phyloP scores from a whole-genome alignment of 1,139 yeast species.

The Hemisphaericaspora lyxosophila region DNA sequence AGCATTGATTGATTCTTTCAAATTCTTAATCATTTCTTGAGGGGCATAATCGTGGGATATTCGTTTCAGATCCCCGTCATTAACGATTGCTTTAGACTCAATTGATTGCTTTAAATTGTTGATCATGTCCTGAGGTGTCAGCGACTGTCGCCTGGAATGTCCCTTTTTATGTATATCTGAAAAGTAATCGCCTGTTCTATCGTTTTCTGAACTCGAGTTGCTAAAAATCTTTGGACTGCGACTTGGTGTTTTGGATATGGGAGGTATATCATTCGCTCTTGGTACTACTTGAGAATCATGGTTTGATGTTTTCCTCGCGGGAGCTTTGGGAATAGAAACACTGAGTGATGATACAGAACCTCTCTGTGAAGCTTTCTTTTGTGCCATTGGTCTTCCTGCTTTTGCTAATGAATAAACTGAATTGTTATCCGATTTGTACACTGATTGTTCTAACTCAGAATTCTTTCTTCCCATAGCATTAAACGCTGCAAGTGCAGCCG shows the following conservation, averaged over 20 bases:
- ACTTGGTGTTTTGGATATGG: background rate
- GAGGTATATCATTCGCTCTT: background rate
- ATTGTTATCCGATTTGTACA: background rate
- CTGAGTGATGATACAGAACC: background rate
- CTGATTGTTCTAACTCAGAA: conserved; percentile 1
- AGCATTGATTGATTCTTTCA: conserved; percentile 27
- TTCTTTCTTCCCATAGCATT: conserved; percentile 20
- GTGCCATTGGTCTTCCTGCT: background rate
- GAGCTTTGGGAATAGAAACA: background rate
- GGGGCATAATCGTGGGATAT: conserved; percentile 24
- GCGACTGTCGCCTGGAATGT: conserved; percentile 7
- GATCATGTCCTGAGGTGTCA: conserved; percentile 25
- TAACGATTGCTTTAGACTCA: conserved; percentile 20
- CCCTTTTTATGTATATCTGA: conserved; percentile 1
- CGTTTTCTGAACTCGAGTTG: background rate
- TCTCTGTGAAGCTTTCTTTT: background rate
- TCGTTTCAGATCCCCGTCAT: conserved; percentile 18
- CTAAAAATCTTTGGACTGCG: conserved; percentile 2
- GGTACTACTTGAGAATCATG: background rate
- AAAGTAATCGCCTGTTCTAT: conserved; percentile 2
- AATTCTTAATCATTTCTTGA: conserved; percentile 27
- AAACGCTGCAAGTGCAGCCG: conserved; percentile 39
- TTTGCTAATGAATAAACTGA: conserved; percentile 4
- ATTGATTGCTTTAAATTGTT: conserved; percentile 24
- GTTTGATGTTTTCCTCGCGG: background rate